These are phyloP conservation scores for Miscanthus sacchariflorus DNA, from an alignment of 202 grass and related monocot genomes.

Conservation along the genomic window DNA sequence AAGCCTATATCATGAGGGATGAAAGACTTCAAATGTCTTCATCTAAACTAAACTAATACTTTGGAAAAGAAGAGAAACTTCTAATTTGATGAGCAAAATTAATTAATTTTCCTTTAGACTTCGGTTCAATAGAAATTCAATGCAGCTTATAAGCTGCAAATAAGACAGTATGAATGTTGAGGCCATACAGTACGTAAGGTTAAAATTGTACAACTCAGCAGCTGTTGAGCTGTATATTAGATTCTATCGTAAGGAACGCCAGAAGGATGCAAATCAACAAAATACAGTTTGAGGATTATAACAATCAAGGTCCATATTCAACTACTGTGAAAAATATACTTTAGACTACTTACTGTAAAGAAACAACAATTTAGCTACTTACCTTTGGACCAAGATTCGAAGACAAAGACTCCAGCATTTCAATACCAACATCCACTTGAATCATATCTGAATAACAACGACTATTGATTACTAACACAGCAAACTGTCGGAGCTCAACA, in stretches of 20 bases:
- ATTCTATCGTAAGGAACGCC: not conserved
- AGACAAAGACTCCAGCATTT: slow-evolving; percentile 58
- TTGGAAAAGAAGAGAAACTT: not conserved
- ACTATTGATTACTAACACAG: not conserved
- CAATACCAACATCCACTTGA: slow-evolving; percentile 68
- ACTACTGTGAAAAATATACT: not conserved
- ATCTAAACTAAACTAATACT: not conserved
- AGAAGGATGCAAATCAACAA: not conserved
- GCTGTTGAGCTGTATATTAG: not conserved
- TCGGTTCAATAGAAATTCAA: not conserved
- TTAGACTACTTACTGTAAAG: not conserved
- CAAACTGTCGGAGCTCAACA: not conserved
- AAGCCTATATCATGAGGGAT: slow-evolving; percentile 42
- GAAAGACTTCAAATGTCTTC: slow-evolving; percentile 33
- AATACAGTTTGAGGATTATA: not conserved
- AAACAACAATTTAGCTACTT: slow-evolving; percentile 1
- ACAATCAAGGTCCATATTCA: not conserved
- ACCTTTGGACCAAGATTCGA: slow-evolving; percentile 52
- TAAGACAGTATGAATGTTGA: not conserved
- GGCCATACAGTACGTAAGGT: not conserved
- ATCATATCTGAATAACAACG: slow-evolving; percentile 51
- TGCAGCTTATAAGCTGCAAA: not conserved
- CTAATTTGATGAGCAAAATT: not conserved
- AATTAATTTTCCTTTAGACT: not conserved
- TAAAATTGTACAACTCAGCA: not conserved